Evolutionary conservation across 164 flowering plant genomes (phyloP).

Genomic region (Vitis rotundifolia): DNA sequence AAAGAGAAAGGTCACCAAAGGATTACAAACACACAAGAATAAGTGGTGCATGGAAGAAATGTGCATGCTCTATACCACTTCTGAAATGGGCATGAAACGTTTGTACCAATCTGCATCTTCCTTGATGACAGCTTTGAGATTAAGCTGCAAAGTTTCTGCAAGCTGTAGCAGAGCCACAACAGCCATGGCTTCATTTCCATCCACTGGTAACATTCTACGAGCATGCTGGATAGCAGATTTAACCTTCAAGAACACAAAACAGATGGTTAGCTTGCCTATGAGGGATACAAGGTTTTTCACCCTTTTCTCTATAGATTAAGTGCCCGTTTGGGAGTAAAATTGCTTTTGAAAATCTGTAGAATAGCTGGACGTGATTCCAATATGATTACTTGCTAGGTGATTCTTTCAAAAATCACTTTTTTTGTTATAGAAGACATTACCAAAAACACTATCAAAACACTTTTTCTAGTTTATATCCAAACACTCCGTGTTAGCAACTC

Average conservation of each 20-base stretch:
- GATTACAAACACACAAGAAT: not conserved
- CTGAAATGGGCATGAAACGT: conserved; percentile 78
- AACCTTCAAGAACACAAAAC: conserved; percentile 49
- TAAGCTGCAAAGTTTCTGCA: conserved; percentile 59
- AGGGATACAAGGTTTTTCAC: not conserved
- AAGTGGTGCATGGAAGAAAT: not conserved
- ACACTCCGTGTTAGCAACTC: too few species aligned
- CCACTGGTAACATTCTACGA: conserved; percentile 48
- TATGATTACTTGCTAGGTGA: too few species aligned
- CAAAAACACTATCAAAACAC: too few species aligned
- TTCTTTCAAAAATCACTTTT: too few species aligned
- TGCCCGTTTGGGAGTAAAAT: too few species aligned
- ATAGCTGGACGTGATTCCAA: too few species aligned
- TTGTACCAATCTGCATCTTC: conserved; percentile 69
- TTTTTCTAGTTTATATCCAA: too few species aligned
- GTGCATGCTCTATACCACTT: conserved; percentile 45
- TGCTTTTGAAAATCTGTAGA: too few species aligned
- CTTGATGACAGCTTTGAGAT: conserved; percentile 61
- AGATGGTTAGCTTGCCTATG: not conserved
- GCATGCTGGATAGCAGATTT: conserved; percentile 64
- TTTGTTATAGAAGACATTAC: too few species aligned
- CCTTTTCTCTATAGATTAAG: not conserved
- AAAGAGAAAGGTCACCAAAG: conserved; percentile 6
- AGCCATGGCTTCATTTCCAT: conserved; percentile 71
- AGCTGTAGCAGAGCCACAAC: conserved; percentile 51